Evolutionary conservation across 805 yeast genomes (phyloP).

Genomic region (Torulaspora quercuum): DNA sequence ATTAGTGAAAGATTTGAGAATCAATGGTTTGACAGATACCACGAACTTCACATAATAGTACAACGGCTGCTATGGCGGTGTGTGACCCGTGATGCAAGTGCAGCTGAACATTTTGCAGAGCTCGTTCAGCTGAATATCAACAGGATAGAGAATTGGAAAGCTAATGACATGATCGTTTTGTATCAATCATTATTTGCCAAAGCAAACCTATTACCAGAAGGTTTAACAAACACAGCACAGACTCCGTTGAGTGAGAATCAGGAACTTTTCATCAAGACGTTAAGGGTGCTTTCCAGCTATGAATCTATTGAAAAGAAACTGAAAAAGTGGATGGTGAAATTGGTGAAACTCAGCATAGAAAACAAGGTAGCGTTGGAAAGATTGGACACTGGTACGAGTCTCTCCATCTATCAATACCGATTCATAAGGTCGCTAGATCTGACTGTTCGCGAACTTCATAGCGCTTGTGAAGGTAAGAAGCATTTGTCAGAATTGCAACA

Average conservation of each 20-base stretch:
- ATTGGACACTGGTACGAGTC: constrained; percentile 5
- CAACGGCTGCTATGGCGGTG: constrained; percentile 32
- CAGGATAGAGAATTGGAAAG: constrained; percentile 11
- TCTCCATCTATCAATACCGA: constrained; percentile 26
- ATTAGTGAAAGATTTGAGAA: constrained; percentile 14
- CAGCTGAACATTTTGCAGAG: constrained; percentile 5
- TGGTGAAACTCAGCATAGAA: constrained; percentile 31
- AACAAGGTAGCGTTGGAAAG: constrained; percentile 20
- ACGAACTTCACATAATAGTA: constrained; percentile 17
- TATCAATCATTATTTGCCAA: constrained; percentile 31
- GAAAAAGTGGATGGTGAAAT: constrained; percentile 19
- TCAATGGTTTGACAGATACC: constrained; percentile 21
- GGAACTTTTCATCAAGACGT: constrained; percentile 20
- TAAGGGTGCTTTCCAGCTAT: constrained; percentile 20
- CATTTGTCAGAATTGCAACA: constrained; percentile 7
- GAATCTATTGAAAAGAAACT: constrained; percentile 4
- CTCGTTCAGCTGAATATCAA: constrained; percentile 2
- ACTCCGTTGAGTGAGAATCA: constrained; percentile 22
- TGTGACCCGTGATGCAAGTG: constrained; percentile 4
- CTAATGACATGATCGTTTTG: constrained; percentile 21
- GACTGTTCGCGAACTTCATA: constrained; percentile 24
- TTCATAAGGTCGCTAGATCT: constrained; percentile 31
- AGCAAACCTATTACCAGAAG: constrained; percentile 21
- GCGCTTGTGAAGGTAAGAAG: constrained; percentile 13
- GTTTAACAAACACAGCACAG: constrained; percentile 2